Evolutionary conservation across 441 rosid genomes (phyloP), one percentile per base, ranked within the genome.

Genomic region (Euphorbia corollata): DNA sequence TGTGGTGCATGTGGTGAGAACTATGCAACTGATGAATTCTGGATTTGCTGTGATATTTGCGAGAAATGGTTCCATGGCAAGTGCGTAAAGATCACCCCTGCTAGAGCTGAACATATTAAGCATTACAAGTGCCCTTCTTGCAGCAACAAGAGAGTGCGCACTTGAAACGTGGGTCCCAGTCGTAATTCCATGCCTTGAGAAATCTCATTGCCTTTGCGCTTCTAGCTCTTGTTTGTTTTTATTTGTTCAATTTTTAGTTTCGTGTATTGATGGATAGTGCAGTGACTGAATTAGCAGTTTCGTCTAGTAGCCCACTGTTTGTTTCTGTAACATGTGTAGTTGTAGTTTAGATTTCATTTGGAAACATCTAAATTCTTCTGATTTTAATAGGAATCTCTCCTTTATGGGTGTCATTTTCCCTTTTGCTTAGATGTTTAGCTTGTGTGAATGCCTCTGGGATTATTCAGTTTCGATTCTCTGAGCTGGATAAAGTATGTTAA

Each of bases 11-110:
- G 97, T 53, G 96, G 97, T 60, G 93, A 93, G 50, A 85, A 86
- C 81, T 87, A 93, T 73, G 96, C 86, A 34, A 68, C 84, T 6
- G 93, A 93, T 57, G 97, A 90, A 61, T 93, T 93, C 72, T 91
- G 97, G 99, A 93, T 93, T 67, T 86, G 93, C 83, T 91, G 97
- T 7, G 98, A 93, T 68, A 74, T 82, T 20, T 91, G 96, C 15
- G 97, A 93, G 84, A 83, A 79, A 82, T 91, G 97, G 99, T 91
- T 91, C 84, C 99, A 89, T 68, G 97, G 99, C 2, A 85, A 85
- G 73, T 91, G 99, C 22, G 99, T 93, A 72, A 93, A 93, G 91
- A 89, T 91, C 15, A 93, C 99, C 55, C 97, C 99, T 12, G 97
- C 99, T 59, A 89, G 85, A 83, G 99, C 96, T 0, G 97, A 93